Base-by-base conservation (phyloP, 371 early-diverging fungal genomes). In the Saksenaea vasiformis region DNA sequence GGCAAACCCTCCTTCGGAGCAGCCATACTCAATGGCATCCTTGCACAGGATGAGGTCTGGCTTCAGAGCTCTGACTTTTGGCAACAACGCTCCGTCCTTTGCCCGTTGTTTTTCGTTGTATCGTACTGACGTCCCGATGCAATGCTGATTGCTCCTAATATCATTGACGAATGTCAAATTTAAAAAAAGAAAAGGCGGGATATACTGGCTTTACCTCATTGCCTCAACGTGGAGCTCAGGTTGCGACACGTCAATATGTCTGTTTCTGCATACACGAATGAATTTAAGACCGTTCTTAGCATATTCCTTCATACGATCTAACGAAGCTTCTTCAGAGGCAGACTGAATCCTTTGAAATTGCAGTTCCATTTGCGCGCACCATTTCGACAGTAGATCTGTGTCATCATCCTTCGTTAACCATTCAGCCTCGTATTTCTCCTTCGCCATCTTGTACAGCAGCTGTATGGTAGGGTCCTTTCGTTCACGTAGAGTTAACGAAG, bases 391-490 rank as follows among this genome's bases (percentile, higher is more conserved):
- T 47, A 47, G 19, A 14, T 47, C 47, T 47, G 47, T 47, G 47
- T 47, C 47, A 47, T 47, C 47, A 47, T 47, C 47, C 22, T 47
- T 47, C 19, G 9, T 47, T 47, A 19, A 19, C 47, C 47, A 47
- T 47, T 47, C 47, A 47, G 47, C 47, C 47, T 47, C 47, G 47
- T 47, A 47, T 17, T 19, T 47, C 47, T 47, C 47, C 47, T 47
- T 47, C 19, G 47, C 47, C 7, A 47, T 47, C 47, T 47, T 47
- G 47, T 22, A 47, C 7, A 47, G 47, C 47, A 47, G 19, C 47
- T 19, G 47, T 47, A 47, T 47, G 19, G 47, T 47, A 47, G 47
- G 47, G 47, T 47, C 47, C 19, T 19, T 47, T 47, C 47, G 47
- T 47, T 47, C 47, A 8, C 19, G 47, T 19, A 47, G 47, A 8